phyloP scores from a whole-genome alignment of 306 rosid species.

The Cucurbita moschata region DNA sequence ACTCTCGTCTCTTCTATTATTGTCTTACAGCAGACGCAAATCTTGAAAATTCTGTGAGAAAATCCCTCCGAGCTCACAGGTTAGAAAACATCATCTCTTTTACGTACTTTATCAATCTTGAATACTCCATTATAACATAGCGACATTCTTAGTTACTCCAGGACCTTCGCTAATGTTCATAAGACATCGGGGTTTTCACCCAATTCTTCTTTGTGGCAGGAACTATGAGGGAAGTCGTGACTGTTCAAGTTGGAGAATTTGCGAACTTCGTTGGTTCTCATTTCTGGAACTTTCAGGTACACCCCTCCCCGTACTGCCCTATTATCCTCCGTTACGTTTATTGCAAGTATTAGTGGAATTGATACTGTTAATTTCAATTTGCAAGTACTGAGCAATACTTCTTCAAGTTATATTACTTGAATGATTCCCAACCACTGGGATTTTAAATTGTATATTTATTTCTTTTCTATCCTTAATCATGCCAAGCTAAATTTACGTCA shows the following conservation, averaged over 20 bases:
- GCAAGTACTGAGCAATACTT: background rate
- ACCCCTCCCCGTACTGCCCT: background rate
- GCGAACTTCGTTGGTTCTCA: conserved; percentile 84
- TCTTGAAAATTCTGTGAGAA: background rate
- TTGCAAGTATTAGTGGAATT: background rate
- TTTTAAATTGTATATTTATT: background rate
- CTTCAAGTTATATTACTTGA: background rate
- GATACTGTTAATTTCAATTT: background rate
- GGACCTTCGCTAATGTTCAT: background rate
- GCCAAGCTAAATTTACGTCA: background rate
- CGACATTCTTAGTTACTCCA: background rate
- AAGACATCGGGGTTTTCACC: background rate
- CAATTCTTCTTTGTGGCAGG: conserved; percentile 3
- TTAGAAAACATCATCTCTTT: background rate
- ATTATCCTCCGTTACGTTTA: background rate
- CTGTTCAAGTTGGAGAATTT: conserved; percentile 69
- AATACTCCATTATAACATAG: background rate
- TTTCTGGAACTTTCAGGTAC: conserved; percentile 95
- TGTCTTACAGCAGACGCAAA: background rate
- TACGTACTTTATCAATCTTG: background rate
- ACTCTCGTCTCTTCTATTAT: background rate
- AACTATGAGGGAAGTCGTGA: conserved; percentile 69
- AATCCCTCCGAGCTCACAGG: background rate
- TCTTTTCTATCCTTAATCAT: background rate
- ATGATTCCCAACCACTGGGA: background rate